A percentile compares a stretch with the other conserved stretches of the same genome.
Evolutionary conservation across 805 yeast species (phyloP).

Genomic region (Kazachstania taianensis): DNA sequence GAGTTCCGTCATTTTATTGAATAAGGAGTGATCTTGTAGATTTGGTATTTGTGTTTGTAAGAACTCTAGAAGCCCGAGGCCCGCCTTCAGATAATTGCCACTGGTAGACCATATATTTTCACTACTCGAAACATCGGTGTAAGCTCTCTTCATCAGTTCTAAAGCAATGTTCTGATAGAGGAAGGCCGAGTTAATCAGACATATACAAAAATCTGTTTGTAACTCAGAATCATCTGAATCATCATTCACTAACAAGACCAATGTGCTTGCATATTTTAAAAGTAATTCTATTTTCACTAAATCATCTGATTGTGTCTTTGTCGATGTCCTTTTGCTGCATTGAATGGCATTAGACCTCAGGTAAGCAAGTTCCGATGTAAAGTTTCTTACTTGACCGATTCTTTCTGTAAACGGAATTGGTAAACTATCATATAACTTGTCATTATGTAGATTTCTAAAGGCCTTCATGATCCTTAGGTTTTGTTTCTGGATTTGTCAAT

Average conservation of each 20-base stretch:
- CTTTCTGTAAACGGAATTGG: no score
- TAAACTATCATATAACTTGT: no score
- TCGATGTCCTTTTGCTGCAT: neutral
- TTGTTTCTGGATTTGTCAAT: no score
- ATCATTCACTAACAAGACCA: constrained; percentile 1
- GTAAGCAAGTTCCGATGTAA: neutral
- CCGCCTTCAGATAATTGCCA: constrained; percentile 19
- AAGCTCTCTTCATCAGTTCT: constrained; percentile 22
- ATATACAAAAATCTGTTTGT: constrained; percentile 8
- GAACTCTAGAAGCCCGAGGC: constrained; percentile 22
- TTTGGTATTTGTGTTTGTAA: neutral
- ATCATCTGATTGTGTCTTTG: neutral
- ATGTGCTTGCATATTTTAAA: constrained; percentile 5
- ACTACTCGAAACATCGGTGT: constrained; percentile 10
- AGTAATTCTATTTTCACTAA: constrained; percentile 7
- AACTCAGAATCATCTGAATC: neutral
- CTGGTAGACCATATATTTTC: constrained; percentile 20
- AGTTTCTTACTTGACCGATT: no score
- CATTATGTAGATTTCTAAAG: no score
- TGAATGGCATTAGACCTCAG: neutral
- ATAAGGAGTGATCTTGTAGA: neutral
- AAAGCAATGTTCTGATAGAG: constrained; percentile 15
- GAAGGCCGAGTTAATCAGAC: constrained; percentile 15
- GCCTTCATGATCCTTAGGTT: no score
- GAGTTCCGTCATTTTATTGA: constrained; percentile 5